Evolutionary conservation across 164 flowering plant species (phyloP), one percentile per base, ranked within the genome.

Genomic region (Nymphaea colorata): DNA sequence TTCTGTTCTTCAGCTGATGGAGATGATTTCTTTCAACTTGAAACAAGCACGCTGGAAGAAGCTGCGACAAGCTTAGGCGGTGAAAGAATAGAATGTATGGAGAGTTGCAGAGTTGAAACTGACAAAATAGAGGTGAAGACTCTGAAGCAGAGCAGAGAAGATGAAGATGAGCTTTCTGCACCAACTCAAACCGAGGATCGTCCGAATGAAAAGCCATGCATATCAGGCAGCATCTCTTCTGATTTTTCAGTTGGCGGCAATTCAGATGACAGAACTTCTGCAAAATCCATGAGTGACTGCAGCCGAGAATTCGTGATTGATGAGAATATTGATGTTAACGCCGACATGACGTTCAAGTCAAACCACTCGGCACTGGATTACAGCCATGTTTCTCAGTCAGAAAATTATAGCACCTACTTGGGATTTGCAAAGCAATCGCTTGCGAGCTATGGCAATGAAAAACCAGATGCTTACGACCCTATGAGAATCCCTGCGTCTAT

Each of bases 401-500:
- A 51, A 51, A 51, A 51, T 10, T 15, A 51, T 3, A 51, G 57
- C 57, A 51, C 12, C 57, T 51, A 51, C 57, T 10, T 51, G 57
- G 57, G 63, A 36, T 61, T 61, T 17, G 63, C 74, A 51, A 79
- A 70, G 4, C 73, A 75, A 66, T 77, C 84, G 47, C 97, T 96
- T 63, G 76, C 83, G 11, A 2, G 76, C 8, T 96, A 90, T 78
- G 77, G 69, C 62, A 93, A 90, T 92, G 85, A 79, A 6, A 77
- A 82, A n/a, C 47, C 80, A 0, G 82, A 63, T 42, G 79, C 66
- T 7, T 76, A 75, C 69, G 84, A 80, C 62, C 81, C 88, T 5
- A 17, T 70, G 47, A 82, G 96, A 69, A 89, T 93, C 66, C 88
- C 97, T n/a, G 62, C 88, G 36, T 78, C 88, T 5, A 82, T 87